Evolutionary conservation across 495 filamentous ascomycete species (phyloP).

Genomic region (Podospora didyma): DNA sequence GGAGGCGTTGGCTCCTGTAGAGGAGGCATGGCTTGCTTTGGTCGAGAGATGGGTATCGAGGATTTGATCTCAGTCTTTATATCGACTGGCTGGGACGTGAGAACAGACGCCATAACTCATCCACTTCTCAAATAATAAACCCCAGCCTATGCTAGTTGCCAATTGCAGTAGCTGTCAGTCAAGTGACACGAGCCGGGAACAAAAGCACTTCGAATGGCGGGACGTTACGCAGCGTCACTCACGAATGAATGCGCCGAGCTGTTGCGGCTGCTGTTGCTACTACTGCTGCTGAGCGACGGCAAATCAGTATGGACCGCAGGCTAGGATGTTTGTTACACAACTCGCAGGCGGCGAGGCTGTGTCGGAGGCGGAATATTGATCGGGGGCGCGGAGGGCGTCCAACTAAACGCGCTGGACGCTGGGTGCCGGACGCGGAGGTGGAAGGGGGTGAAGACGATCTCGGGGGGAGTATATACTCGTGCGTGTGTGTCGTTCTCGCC

Average conservation of each 20-base stretch:
- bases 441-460: too few relatives aligned
- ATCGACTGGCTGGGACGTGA: constrained; percentile 39
- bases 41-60: constrained; percentile 30
- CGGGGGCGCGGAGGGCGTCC: background rate
- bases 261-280: too few relatives aligned
- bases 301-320: constrained; percentile 19
- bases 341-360: background rate
- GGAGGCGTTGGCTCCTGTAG: constrained; percentile 39
- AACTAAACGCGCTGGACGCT: background rate
- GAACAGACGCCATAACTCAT: constrained; percentile 45
- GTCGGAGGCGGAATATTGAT: background rate
- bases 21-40: constrained; percentile 38
- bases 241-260: background rate
- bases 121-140: constrained; percentile 21
- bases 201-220: background rate
- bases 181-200: constrained; percentile 20
- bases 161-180: constrained; percentile 9
- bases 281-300: constrained; percentile 3
- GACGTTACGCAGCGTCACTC: constrained; percentile 15
- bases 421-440: background rate
- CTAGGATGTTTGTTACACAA: constrained; percentile 9
- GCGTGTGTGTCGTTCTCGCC: constrained; percentile 4
- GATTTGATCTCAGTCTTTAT: constrained; percentile 29
- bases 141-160: background rate
- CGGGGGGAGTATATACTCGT: too few relatives aligned